A percentile compares a stretch with the other conserved stretches of the same genome.
These are phyloP conservation scores for Coleophoma crateriformis DNA, from an alignment of 2,329 filamentous ascomycete genomes.

Conservation along the genomic window DNA sequence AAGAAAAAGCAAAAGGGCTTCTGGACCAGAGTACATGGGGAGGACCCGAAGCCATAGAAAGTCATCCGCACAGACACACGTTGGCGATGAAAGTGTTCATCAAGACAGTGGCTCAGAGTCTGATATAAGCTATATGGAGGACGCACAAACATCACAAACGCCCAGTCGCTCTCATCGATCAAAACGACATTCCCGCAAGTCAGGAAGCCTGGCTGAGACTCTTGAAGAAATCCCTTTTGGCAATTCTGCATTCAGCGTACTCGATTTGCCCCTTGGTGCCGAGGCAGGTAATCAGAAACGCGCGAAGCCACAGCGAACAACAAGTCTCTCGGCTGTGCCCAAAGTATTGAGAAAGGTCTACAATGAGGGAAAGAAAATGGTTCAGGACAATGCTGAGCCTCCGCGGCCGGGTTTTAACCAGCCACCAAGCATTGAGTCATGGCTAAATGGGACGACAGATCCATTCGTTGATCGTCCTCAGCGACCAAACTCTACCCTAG, in stretches of 20 bases:
- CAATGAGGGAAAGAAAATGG: slow-evolving; percentile 58
- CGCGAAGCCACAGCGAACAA: slow-evolving; percentile 39
- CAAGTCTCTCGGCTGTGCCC: slow-evolving; percentile 55
- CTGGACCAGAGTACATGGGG: slow-evolving; percentile 4
- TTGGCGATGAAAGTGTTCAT: slow-evolving; percentile 6
- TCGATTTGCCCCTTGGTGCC: slow-evolving; percentile 48
- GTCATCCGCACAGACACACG: slow-evolving; percentile 14
- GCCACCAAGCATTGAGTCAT: slow-evolving; percentile 60
- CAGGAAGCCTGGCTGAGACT: slow-evolving; percentile 30
- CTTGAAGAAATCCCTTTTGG: slow-evolving; percentile 59
- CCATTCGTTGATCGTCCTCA: slow-evolving; percentile 47
- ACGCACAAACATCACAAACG: slow-evolving; percentile 12
- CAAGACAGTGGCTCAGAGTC: slow-evolving; percentile 9
- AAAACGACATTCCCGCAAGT: slow-evolving; percentile 14
- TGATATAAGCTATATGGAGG: slow-evolving; percentile 9
- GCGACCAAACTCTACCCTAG: slow-evolving; percentile 21
- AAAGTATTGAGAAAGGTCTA: slow-evolving; percentile 61
- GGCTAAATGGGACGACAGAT: slow-evolving; percentile 58
- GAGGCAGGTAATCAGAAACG: slow-evolving; percentile 40
- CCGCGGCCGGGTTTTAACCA: slow-evolving; percentile 47
- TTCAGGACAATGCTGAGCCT: slow-evolving; percentile 54
- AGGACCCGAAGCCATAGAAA: slow-evolving; percentile 11
- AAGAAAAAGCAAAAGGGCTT: slow-evolving; percentile 5
- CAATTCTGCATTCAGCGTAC: slow-evolving; percentile 60
- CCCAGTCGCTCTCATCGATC: slow-evolving; percentile 16